These are phyloP conservation scores for Annulohypoxylon moriforme DNA, from an alignment of 495 filamentous ascomycete species.

Conservation along the genomic window DNA sequence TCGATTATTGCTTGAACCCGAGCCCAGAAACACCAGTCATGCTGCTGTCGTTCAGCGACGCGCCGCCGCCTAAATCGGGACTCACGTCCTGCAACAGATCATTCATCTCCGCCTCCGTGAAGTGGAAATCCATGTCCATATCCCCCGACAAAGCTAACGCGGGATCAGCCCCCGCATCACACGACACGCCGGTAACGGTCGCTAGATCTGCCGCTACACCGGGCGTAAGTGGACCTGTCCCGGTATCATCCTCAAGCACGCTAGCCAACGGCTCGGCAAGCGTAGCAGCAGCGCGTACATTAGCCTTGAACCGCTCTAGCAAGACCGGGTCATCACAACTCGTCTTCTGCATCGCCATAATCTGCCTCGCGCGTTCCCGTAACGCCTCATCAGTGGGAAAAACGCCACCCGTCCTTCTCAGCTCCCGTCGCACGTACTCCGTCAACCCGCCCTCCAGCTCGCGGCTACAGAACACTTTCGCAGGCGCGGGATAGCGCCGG, in stretches of 20 bases:
- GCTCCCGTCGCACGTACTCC: constrained; percentile 52
- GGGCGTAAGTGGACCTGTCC: constrained; percentile 10
- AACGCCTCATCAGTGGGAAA: constrained; percentile 59
- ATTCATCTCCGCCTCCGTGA: constrained; percentile 53
- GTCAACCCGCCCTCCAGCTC: constrained; percentile 61
- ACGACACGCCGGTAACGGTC: constrained; percentile 4
- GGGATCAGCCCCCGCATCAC: constrained; percentile 8
- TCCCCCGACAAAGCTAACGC: constrained; percentile 30
- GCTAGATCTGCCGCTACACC: constrained; percentile 27
- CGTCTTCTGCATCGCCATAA: constrained; percentile 54
- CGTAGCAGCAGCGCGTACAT: constrained; percentile 38
- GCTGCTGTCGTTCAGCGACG: constrained; percentile 6
- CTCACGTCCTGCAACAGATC: constrained; percentile 54
- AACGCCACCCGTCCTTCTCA: constrained; percentile 27
- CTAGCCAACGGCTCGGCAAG: neutral
- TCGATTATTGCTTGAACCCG: constrained; percentile 19
- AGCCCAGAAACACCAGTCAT: neutral
- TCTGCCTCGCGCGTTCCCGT: constrained; percentile 54
- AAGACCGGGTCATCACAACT: constrained; percentile 61
- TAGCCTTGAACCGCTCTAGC: constrained; percentile 60
- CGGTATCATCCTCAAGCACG: neutral
- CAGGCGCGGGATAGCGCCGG: constrained; percentile 52
- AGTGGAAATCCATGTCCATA: constrained; percentile 48
- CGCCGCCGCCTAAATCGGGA: constrained; percentile 22
- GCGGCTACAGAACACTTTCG: constrained; percentile 62